Conservation (phyloP, 2,329 filamentous ascomycete species). For the Diplodia intermedia region DNA sequence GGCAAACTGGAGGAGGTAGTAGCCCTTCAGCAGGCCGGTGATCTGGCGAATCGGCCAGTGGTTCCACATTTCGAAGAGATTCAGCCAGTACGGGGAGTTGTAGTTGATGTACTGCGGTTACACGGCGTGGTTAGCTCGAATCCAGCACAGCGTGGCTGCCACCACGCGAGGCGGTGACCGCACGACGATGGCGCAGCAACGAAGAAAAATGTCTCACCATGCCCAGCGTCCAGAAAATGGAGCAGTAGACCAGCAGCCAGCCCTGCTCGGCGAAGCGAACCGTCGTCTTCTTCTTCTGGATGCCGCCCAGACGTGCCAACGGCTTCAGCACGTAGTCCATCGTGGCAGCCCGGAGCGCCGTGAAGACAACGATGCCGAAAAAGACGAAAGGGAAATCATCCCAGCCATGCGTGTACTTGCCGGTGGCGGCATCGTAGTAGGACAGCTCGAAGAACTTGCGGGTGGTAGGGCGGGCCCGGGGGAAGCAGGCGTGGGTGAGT, state of each 20-base stretch:
- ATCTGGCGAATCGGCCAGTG: conserved; percentile 83
- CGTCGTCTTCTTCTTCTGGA: conserved; percentile 76
- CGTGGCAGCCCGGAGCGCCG: conserved; percentile 78
- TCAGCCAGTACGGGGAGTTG: conserved; percentile 78
- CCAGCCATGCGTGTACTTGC: conserved; percentile 75
- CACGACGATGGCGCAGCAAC: neutral
- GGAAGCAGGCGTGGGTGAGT: conserved; percentile 82
- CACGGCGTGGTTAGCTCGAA: conserved; percentile 34
- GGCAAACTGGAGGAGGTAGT: conserved; percentile 86
- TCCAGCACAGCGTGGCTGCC: conserved; percentile 2
- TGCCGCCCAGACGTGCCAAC: conserved; percentile 73
- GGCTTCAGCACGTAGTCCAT: conserved; percentile 91
- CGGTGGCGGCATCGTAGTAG: conserved; percentile 75
- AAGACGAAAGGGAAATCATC: conserved; percentile 81
- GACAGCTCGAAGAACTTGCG: conserved; percentile 86
- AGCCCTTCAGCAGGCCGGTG: conserved; percentile 78
- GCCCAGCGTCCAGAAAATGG: conserved; percentile 80
- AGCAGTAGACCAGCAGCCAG: conserved; percentile 87
- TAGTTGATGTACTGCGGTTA: conserved; percentile 75
- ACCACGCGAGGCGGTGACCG: neutral
- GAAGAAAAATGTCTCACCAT: conserved; percentile 63
- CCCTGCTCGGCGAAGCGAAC: conserved; percentile 92
- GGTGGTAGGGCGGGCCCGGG: conserved; percentile 78
- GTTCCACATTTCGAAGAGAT: conserved; percentile 80
- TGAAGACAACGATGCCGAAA: conserved; percentile 84